These are phyloP conservation scores for Nasturtium officinale DNA, from an alignment of 345 rosid genomes.

Conservation along the genomic window DNA sequence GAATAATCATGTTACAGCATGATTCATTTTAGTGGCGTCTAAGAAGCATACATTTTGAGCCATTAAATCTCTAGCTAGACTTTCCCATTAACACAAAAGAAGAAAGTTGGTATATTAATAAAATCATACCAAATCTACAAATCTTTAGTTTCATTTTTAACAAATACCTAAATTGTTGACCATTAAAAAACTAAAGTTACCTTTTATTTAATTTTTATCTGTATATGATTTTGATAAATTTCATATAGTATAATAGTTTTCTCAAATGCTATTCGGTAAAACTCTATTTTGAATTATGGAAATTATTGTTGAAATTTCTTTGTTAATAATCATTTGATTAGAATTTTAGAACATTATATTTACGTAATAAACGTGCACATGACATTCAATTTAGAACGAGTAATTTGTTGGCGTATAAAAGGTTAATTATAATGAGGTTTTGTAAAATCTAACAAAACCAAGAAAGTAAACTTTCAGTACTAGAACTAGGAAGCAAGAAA, in stretches of 20 bases:
- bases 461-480: neutral
- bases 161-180: slow-evolving; percentile 3
- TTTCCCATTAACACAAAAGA: slow-evolving; percentile 40
- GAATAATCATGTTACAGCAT: slow-evolving; percentile 28
- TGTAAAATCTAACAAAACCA: neutral
- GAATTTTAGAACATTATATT: neutral
- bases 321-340: neutral
- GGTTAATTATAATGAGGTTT: neutral
- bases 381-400: neutral
- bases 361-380: neutral
- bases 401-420: neutral
- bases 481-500: neutral
- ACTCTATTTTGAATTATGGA: neutral
- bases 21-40: slow-evolving; percentile 38
- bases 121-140: slow-evolving; percentile 31
- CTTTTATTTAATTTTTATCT: slow-evolving; percentile 20
- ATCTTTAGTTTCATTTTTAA: slow-evolving; percentile 22
- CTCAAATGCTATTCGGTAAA: neutral
- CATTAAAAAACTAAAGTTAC: neutral
- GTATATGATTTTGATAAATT: neutral
- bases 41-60: slow-evolving; percentile 38
- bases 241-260: neutral
- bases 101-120: slow-evolving; percentile 34
- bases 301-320: neutral
- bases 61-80: slow-evolving; percentile 33